These are phyloP conservation scores for Tagetes patula DNA, from an alignment of 129 eudicot genomes.

Conservation along the genomic window DNA sequence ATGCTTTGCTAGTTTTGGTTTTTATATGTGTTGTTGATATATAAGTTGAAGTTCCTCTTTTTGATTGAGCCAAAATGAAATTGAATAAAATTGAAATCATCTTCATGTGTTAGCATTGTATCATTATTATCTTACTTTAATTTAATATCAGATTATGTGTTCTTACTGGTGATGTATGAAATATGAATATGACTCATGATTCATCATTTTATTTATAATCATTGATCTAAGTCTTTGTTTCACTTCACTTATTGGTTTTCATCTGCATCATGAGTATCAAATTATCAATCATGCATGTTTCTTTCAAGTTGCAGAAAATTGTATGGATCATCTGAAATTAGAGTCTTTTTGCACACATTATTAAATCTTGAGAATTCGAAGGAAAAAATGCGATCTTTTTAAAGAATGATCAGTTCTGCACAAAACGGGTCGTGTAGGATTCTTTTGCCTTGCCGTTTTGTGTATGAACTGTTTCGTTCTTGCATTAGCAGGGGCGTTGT, in stretches of 20 bases:
- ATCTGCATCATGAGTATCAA: slow-evolving; percentile 10
- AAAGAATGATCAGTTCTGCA: background rate
- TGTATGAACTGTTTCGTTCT: background rate
- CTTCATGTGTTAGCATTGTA: background rate
- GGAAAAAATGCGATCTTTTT: background rate
- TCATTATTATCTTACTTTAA: slow-evolving; percentile 7
- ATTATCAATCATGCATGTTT: too few species aligned
- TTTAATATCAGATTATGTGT: background rate
- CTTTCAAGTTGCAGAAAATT: background rate
- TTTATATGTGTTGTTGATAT: slow-evolving; percentile 42
- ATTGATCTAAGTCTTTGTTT: slow-evolving; percentile 15
- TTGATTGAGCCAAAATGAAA: background rate
- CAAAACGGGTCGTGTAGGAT: background rate
- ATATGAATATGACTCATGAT: slow-evolving; percentile 2
- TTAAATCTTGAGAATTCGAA: background rate
- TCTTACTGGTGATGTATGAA: background rate
- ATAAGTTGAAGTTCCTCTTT: slow-evolving; percentile 21
- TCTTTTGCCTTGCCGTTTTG: background rate
- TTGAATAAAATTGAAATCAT: slow-evolving; percentile 27
- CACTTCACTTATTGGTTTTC: background rate
- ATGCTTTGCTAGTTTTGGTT: slow-evolving; percentile 38
- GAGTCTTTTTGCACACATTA: background rate
- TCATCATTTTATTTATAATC: background rate
- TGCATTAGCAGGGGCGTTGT: background rate
- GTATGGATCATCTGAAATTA: slow-evolving; percentile 7